Conservation (phyloP, 2,329 filamentous ascomycete species). For the Exophiala spinifera region DNA sequence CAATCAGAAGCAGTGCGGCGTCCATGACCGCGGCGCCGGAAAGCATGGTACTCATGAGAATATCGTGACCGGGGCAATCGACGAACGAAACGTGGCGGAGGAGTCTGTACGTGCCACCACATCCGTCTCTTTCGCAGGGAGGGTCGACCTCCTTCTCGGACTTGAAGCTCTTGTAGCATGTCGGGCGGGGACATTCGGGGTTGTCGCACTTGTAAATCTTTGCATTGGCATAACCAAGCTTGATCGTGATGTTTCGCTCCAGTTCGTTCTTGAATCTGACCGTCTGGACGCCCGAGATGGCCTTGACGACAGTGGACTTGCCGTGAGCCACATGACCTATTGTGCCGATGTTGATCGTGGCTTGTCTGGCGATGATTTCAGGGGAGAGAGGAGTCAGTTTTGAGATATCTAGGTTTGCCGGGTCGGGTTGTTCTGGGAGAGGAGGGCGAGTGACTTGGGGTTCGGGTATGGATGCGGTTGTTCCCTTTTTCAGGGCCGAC, state of each 20-base stretch:
- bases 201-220: conserved; percentile 99
- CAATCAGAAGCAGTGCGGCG: conserved; percentile 90
- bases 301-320: conserved; percentile 98
- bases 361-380: conserved; percentile 96
- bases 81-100: conserved; percentile 96
- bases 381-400: conserved; percentile 80
- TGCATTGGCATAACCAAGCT: conserved; percentile 98
- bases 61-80: conserved; percentile 98
- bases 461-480: conserved; percentile 45
- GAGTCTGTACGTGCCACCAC: conserved; percentile 79
- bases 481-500: conserved; percentile 80
- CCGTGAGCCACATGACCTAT: conserved; percentile 99
- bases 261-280: conserved; percentile 99
- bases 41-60: conserved; percentile 99
- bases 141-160: conserved; percentile 98
- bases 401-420: conserved; percentile 79
- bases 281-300: conserved; percentile 97
- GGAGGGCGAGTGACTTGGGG: conserved; percentile 60
- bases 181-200: conserved; percentile 81
- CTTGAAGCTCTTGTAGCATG: conserved; percentile 95
- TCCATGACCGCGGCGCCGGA: conserved; percentile 99
- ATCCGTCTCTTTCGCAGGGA: conserved; percentile 90
- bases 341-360: conserved; percentile 97
- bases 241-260: conserved; percentile 99
- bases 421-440: conserved; percentile 88